Conservation (phyloP, 2,329 filamentous ascomycete genomes). For the Coleophoma eucalyptorum region DNA sequence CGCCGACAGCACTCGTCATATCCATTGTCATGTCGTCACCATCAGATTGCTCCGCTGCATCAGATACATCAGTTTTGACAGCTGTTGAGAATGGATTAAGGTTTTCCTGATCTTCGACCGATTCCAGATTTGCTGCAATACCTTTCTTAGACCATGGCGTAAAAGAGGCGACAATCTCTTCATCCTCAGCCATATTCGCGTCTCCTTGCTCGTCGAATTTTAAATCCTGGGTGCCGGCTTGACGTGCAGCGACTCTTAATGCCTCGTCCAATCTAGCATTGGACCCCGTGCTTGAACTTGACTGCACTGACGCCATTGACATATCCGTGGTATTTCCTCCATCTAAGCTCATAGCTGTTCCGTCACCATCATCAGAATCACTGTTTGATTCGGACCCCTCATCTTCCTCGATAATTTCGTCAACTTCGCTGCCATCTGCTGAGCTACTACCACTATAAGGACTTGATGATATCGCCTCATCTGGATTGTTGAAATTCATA, state of each 20-base stretch:
- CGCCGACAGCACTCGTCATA: slow-evolving; percentile 50
- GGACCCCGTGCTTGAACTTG: slow-evolving; percentile 57
- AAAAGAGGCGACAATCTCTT: slow-evolving; percentile 73
- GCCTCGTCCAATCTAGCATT: slow-evolving; percentile 74
- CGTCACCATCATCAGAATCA: slow-evolving; percentile 62
- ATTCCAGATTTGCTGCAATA: slow-evolving; percentile 27
- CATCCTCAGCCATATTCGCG: slow-evolving; percentile 50
- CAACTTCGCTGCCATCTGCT: slow-evolving; percentile 36
- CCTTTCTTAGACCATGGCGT: slow-evolving; percentile 65
- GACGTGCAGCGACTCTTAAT: slow-evolving; percentile 68
- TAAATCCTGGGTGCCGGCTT: slow-evolving; percentile 71
- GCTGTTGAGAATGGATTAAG: slow-evolving; percentile 39
- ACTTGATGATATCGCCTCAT: slow-evolving; percentile 70
- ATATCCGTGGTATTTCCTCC: slow-evolving; percentile 63
- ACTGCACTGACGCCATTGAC: slow-evolving; percentile 59
- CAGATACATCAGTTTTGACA: slow-evolving; percentile 12
- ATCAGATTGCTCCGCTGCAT: slow-evolving; percentile 23
- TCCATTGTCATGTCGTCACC: slow-evolving; percentile 47
- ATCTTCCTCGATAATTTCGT: slow-evolving; percentile 39
- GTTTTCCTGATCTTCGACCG: slow-evolving; percentile 42
- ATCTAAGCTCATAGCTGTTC: slow-evolving; percentile 79
- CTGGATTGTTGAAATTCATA: slow-evolving; percentile 60
- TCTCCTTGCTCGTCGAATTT: slow-evolving; percentile 50
- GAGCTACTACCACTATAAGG: slow-evolving; percentile 62
- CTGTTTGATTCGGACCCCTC: slow-evolving; percentile 44